Conservation (phyloP, 2,329 filamentous ascomycete genomes). For the Neodidymelliopsis sp. region DNA sequence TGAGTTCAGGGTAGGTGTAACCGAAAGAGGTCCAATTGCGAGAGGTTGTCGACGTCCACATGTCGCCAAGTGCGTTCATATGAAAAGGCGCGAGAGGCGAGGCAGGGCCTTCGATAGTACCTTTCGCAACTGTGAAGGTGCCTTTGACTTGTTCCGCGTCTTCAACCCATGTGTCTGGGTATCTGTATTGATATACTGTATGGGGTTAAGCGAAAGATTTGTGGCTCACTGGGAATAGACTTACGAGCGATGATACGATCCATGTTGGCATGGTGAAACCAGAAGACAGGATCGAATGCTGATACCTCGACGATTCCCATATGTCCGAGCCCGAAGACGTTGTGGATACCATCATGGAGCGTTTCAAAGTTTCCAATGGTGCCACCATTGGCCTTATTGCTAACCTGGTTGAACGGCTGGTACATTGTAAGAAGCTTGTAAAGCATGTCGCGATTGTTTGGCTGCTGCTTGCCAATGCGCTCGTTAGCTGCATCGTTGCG, state of each 20-base stretch:
- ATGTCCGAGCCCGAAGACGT: constrained; percentile 52
- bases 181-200: no score
- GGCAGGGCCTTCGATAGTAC: constrained; percentile 27
- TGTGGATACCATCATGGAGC: constrained; percentile 43
- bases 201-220: no score
- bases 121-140: constrained; percentile 31
- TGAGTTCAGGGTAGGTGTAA: constrained; percentile 45
- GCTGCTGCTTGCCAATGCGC: constrained; percentile 35
- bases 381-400: constrained; percentile 42
- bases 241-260: constrained; percentile 22
- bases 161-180: constrained; percentile 45
- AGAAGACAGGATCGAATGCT: constrained; percentile 44
- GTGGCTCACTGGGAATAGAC: background rate
- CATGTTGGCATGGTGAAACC: constrained; percentile 39
- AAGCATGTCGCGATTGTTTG: constrained; percentile 41
- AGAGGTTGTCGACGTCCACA: constrained; percentile 38
- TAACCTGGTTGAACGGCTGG: constrained; percentile 42
- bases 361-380: constrained; percentile 44
- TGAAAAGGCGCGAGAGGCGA: constrained; percentile 41
- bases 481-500: constrained; percentile 37
- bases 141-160: constrained; percentile 29
- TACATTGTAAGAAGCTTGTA: constrained; percentile 45
- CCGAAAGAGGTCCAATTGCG: constrained; percentile 43
- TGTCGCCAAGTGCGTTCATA: constrained; percentile 41
- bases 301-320: constrained; percentile 44